Evolutionary conservation across 2,329 filamentous ascomycete species (phyloP), one percentile per base, ranked within the genome.

Genomic region (Aspergillus sp.): DNA sequence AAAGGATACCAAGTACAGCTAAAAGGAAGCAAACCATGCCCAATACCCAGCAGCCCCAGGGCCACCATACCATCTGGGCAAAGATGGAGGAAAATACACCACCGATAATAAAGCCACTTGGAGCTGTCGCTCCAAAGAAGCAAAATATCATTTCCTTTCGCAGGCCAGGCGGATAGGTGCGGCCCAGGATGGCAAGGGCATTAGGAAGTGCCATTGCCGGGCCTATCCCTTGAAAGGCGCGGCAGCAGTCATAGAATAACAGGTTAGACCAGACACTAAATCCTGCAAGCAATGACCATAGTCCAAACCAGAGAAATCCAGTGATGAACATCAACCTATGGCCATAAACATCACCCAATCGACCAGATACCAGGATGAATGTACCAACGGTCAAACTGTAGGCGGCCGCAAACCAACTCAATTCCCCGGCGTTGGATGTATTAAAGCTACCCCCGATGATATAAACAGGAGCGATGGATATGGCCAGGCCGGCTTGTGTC

Each of bases 151-250:
- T 76, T 37, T 77, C 72, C 58, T 84, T 85, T 38, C 73, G 68
- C 35, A 62, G 64, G 0, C 81, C 80, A 0, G 76, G 76, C n/a
- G n/a, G 64, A 50, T 82, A 85, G 0, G 74, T 71, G 1, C 69
- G 67, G 6, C 80, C 82, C 0, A 86, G 59, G n/a, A 87, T 70
- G 2, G 81, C 82, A 10, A 86, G 63, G 0, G 72, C 79, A 51
- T 85, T 87, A 1, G 83, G 83, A 26, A 86, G 66, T 5, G 76
- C 66, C n/a, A 86, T 66, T 1, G 81, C 80, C 0, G 81, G 79
- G 0, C 83, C 84, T 5, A 69, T 65, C 1, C 65, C 79, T 46
- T 82, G 78, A 2, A 82, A 60, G 0, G 74, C 76, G 5, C 79
- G 70, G 13, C 70, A 70, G 31, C 73, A 66, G 49, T 76, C 66